A percentile compares a stretch with the other conserved stretches of the same genome.
These are phyloP conservation scores for Berberis thunbergii DNA, from an alignment of 164 flowering plant species.

Conservation along the genomic window DNA sequence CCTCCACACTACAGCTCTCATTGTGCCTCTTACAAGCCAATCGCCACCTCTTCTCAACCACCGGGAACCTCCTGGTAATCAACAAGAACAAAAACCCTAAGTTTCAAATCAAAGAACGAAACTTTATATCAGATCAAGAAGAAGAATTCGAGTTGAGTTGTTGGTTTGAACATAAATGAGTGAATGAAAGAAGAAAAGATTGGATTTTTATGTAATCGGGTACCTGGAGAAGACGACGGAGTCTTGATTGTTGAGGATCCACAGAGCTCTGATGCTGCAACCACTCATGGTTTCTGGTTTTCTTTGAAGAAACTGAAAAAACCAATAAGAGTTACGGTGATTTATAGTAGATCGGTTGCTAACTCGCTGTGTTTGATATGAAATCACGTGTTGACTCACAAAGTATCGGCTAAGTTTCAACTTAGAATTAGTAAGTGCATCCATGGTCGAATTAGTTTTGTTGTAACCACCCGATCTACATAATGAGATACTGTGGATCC, in stretches of 20 bases:
- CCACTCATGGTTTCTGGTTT: constrained; percentile 21
- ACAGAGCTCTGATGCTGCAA: constrained; percentile 90
- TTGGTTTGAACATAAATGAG: neutral
- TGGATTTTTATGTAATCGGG: neutral
- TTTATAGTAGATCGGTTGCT: neutral
- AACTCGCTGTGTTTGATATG: neutral
- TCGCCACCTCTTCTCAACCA: constrained; percentile 84
- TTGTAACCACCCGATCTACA: neutral
- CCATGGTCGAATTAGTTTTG: neutral
- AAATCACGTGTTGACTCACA: no score
- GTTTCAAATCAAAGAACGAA: neutral
- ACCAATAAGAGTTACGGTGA: neutral
- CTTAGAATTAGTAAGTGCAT: neutral
- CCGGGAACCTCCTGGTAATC: constrained; percentile 70
- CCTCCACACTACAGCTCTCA: constrained; percentile 22
- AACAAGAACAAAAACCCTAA: neutral
- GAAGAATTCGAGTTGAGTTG: no score
- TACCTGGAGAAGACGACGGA: constrained; percentile 84
- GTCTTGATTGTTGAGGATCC: constrained; percentile 85
- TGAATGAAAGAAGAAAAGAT: neutral
- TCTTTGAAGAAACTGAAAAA: neutral
- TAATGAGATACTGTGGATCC: neutral
- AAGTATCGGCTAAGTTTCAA: neutral
- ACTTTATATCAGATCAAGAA: no score
- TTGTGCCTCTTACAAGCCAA: constrained; percentile 48